Percentiles rank a stretch among this genome's conserved stretches.
Conservation (phyloP, 2,329 filamentous ascomycete species). For the Monilinia vaccinii-corymbosi region DNA sequence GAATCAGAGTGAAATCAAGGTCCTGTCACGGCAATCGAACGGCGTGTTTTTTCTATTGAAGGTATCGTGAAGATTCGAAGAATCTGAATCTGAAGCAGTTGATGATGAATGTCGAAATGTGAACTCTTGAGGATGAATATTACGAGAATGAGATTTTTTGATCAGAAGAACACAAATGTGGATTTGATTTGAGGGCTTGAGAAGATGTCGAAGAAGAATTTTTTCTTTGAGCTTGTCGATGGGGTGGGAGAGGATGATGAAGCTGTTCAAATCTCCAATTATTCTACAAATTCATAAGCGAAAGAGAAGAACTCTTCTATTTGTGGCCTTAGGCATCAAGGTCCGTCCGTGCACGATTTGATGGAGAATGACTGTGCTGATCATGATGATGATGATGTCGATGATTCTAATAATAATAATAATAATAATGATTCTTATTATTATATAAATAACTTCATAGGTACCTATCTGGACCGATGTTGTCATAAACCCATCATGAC, state of each 20-base stretch:
- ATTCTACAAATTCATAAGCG: constrained; percentile 7
- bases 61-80: not conserved
- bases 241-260: not conserved
- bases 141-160: constrained; percentile 11
- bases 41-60: constrained; percentile 7
- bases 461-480: too few species aligned
- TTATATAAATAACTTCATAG: too few species aligned
- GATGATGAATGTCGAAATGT: not conserved
- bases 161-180: constrained; percentile 15
- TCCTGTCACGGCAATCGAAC: constrained; percentile 27
- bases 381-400: too few species aligned
- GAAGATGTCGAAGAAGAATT: constrained; percentile 1
- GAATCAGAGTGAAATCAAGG: constrained; percentile 15
- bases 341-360: not conserved
- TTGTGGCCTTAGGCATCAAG: not conserved
- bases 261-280: constrained; percentile 5
- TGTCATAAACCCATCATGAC: too few species aligned
- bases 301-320: not conserved
- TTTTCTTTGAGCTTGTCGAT: constrained; percentile 1
- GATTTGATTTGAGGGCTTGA: not conserved
- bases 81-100: not conserved
- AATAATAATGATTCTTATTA: too few species aligned
- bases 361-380: too few species aligned
- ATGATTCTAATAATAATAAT: too few species aligned
- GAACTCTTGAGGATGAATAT: not conserved